These are phyloP conservation scores for Prunus mume DNA, from an alignment of 306 rosid genomes.

Conservation along the genomic window DNA sequence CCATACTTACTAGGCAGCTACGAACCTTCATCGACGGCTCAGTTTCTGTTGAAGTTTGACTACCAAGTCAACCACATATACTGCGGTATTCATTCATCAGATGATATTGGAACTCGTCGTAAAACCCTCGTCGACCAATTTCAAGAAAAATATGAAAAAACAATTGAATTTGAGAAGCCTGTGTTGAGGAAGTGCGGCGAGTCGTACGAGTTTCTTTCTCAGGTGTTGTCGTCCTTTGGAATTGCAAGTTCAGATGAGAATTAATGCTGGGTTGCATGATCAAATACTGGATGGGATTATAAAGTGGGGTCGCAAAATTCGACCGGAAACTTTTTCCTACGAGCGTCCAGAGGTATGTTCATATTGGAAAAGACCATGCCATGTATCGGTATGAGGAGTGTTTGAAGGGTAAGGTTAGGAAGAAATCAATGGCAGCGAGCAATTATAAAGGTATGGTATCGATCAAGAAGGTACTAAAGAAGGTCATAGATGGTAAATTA, in stretches of 20 bases:
- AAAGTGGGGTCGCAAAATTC: not conserved
- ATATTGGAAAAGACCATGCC: not conserved
- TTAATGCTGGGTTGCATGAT: not conserved
- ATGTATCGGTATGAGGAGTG: not conserved
- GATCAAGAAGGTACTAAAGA: not conserved
- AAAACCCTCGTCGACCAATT: too few species aligned
- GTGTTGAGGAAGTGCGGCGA: too few species aligned
- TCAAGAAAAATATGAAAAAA: too few species aligned
- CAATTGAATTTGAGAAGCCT: too few species aligned
- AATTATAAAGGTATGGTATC: not conserved
- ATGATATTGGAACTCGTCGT: too few species aligned
- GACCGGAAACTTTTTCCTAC: not conserved
- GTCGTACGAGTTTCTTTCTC: not conserved
- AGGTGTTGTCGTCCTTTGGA: too few species aligned
- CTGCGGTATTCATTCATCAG: too few species aligned
- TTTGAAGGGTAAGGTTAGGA: not conserved
- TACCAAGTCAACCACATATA: too few species aligned
- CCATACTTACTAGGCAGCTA: too few species aligned
- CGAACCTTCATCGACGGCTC: too few species aligned
- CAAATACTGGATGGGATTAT: not conserved
- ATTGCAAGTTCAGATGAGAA: not conserved
- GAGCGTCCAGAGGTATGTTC: not conserved
- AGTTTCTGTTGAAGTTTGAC: too few species aligned
- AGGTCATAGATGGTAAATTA: not conserved
- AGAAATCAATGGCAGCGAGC: not conserved